These are phyloP conservation scores for Teratosphaeria nubilosa DNA, from an alignment of 2,329 filamentous ascomycete species.

Conservation along the genomic window DNA sequence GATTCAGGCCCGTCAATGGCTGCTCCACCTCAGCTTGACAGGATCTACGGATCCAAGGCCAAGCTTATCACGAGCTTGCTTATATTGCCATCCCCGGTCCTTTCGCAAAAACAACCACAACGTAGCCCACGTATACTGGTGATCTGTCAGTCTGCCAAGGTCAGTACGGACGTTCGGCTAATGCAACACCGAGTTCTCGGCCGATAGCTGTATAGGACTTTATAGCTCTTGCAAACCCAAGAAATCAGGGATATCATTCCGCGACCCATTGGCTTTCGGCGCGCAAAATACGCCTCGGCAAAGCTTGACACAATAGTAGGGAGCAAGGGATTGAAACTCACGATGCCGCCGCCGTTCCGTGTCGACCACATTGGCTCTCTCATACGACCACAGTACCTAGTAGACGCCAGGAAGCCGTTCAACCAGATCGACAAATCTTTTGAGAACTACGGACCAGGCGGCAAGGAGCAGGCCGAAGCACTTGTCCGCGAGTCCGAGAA, in stretches of 20 bases:
- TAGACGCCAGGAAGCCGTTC: slow-evolving; percentile 39
- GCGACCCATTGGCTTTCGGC: no score
- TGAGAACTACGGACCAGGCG: background rate
- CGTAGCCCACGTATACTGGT: background rate
- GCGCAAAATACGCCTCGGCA: no score
- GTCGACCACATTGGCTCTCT: slow-evolving; percentile 63
- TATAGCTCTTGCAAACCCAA: background rate
- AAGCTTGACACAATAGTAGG: no score
- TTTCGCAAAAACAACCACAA: background rate
- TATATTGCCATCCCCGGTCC: no score
- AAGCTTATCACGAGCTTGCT: no score
- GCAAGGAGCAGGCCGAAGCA: background rate
- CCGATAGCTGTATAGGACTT: background rate
- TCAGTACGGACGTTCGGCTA: background rate
- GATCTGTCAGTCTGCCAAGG: background rate
- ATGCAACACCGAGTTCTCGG: background rate
- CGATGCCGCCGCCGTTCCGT: slow-evolving; percentile 46
- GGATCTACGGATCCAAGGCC: no score
- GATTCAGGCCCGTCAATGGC: no score
- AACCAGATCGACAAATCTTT: background rate
- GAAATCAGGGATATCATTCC: no score
- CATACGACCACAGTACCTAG: slow-evolving; percentile 51
- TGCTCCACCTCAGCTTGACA: no score
- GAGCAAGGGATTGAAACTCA: background rate
- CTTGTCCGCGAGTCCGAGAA: slow-evolving; percentile 53